phyloP scores from a whole-genome alignment of 176 grass and related monocot genomes.

The Panicum miliaceum region DNA sequence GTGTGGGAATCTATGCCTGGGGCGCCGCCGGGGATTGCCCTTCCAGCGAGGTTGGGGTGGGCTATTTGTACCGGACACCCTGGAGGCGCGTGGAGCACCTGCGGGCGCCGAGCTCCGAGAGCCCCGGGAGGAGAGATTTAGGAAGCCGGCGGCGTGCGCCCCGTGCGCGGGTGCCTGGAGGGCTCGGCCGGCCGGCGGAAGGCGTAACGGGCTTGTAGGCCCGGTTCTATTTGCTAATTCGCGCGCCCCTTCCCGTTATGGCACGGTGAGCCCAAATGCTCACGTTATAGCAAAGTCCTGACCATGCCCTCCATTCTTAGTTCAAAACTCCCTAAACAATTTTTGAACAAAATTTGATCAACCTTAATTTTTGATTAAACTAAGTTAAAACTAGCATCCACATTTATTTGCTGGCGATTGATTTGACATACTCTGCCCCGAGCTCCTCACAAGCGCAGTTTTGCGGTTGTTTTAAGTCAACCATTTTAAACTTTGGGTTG shows the following conservation, averaged over 20 bases:
- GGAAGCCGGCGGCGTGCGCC: not conserved
- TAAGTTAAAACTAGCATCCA: too few relatives aligned
- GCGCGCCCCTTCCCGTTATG: not conserved
- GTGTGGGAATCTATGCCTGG: not conserved
- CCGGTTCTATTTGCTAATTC: not conserved
- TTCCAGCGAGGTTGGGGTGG: not conserved
- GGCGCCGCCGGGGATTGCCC: not conserved
- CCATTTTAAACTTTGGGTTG: too few relatives aligned
- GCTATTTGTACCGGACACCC: not conserved
- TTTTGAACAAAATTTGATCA: too few relatives aligned
- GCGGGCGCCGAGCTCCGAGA: not conserved
- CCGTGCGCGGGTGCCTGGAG: not conserved
- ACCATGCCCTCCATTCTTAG: too few relatives aligned
- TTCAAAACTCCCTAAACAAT: too few relatives aligned
- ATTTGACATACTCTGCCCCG: too few relatives aligned
- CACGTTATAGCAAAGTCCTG: not conserved
- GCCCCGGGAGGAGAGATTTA: not conserved
- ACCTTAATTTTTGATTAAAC: too few relatives aligned
- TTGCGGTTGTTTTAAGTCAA: too few relatives aligned
- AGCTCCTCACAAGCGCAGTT: too few relatives aligned
- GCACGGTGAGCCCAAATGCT: not conserved
- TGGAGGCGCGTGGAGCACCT: not conserved
- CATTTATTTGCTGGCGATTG: too few relatives aligned
- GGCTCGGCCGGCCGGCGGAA: not conserved
- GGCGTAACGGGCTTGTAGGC: slow-evolving; percentile 31